Base-by-base conservation (phyloP, 139 green algal species). In the Chlorella sorokiniana region DNA sequence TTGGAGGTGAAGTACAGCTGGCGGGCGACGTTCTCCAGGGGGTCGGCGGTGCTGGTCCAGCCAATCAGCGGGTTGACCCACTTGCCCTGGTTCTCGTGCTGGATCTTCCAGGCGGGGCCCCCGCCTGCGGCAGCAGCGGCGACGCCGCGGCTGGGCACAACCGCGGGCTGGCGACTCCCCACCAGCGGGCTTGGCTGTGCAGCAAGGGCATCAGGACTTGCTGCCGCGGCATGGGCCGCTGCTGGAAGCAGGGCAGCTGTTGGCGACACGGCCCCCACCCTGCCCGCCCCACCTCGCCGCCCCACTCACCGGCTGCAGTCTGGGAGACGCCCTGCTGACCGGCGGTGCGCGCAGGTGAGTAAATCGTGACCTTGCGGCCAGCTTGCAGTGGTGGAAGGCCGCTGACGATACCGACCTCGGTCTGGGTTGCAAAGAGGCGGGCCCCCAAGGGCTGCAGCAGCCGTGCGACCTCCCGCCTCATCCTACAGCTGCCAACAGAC, bases 51-150 rank as follows among this genome's bases (percentile, higher is more conserved):
- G 29, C 94, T 98, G n/a, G 95, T 98, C 96, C 96, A 99, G 14
- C 96, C 96, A 76, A 99, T 99, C 3, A 99, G 89, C 1, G 96
- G 95, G 89, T 99, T 99, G 71, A 93, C 81, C 96, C 96, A 99
- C 88, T 94, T 97, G 77, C 29, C 56, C 45, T 87, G 48, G 22
- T 82, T 90, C 16, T 94, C 88, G 40, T 97, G 94, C 42, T 90
- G 83, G 51, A 98, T 94, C 59, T 85, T 92, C 95, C 95, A 98
- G 2, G 83, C 75, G 20, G 91, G 91, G 0, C 79, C 81, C n/a
- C 81, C 88, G 45, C 85, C 87, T 81, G 76, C 41, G 20, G 11
- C 41, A 10, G 54, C 14, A 40, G n/a, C n/a, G n/a, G n/a, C n/a
- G n/a, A n/a, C n/a, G n/a, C n/a, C n/a, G n/a, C n/a, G n/a, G n/a